Percentiles rank a stretch among this genome's conserved stretches.
phyloP scores from a whole-genome alignment of 306 rosid species.

The Purshia tridentata region DNA sequence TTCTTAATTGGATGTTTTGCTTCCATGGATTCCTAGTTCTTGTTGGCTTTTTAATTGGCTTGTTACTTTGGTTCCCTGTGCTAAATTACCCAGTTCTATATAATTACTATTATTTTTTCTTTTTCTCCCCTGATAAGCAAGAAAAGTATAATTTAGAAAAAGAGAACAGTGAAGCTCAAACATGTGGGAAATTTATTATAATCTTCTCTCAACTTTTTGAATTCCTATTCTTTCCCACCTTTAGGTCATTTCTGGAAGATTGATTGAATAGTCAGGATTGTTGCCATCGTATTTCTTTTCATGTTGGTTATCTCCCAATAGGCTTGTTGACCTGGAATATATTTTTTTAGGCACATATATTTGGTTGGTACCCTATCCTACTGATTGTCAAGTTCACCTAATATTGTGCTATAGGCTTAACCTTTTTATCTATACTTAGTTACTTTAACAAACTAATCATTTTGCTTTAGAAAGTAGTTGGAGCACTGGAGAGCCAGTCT shows the following conservation, averaged over 20 bases:
- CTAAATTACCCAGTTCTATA: neutral
- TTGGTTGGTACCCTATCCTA: neutral
- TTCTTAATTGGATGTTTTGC: neutral
- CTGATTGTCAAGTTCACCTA: neutral
- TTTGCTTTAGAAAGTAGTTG: slow-evolving; percentile 71
- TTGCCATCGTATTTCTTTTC: neutral
- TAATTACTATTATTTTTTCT: neutral
- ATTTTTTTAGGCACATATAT: slow-evolving; percentile 5
- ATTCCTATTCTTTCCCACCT: neutral
- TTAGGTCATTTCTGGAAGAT: neutral
- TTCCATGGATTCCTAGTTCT: slow-evolving; percentile 3
- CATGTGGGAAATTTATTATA: neutral
- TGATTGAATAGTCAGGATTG: neutral
- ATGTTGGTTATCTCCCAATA: neutral
- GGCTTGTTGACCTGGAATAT: neutral
- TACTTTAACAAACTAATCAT: slow-evolving; percentile 26
- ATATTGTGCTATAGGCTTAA: neutral
- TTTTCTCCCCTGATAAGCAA: neutral
- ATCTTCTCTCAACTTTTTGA: neutral
- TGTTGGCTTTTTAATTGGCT: slow-evolving; percentile 18
- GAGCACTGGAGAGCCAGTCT: slow-evolving; percentile 68
- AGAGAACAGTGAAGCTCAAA: neutral
- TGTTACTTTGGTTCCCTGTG: neutral
- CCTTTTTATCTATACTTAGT: neutral
- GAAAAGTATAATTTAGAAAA: neutral